Evolutionary conservation across 1,284 basidiomycete genomes (phyloP), one percentile per base, ranked within the genome.

Genomic region (Puccinia triticina): DNA sequence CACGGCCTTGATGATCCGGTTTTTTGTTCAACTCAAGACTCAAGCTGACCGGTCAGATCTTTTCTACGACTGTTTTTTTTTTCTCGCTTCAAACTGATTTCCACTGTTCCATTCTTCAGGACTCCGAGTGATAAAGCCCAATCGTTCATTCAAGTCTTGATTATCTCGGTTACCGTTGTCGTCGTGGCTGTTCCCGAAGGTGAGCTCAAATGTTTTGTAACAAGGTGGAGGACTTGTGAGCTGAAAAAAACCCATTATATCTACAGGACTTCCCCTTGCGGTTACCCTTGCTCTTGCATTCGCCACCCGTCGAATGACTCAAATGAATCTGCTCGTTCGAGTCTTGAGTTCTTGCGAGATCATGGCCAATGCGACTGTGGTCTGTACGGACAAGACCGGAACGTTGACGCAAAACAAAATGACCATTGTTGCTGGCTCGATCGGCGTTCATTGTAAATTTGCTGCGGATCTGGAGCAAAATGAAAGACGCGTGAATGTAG

Each of bases 361-460:
- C 48, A 84, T 84, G 84, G 83, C 84, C 34, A 84, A 84, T 50
- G 84, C 84, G 12, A 84, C 83, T 57, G 83, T 84, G 23, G 77
- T 84, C 46, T 83, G 83, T 29, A 84, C 84, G 16, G 84, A 84
- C 29, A 84, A 84, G 75, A 84, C 84, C 11, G 84, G 84, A 16
- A 84, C 84, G 16, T 75, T 84, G 21, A 84, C 84, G 0, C 83
- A 83, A 34, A 84, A 84, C 61, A 82, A 84, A 37, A 84, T 84
- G 84, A 79, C 82, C 10, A 77, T 84, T 11, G 84, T 84, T 14
- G 84, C 83, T 37, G 84, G 84, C 26, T 83, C 84, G n/a, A 80
- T 84, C 53, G 84, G 76, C 29, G 91, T 97, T 76, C 92, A 95
- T 85, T 93, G 93, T 86, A 98, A 98, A 88, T 98, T 98, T 85